phyloP scores from a whole-genome alignment of 2,329 filamentous ascomycete genomes.

The Endothia cerciana region DNA sequence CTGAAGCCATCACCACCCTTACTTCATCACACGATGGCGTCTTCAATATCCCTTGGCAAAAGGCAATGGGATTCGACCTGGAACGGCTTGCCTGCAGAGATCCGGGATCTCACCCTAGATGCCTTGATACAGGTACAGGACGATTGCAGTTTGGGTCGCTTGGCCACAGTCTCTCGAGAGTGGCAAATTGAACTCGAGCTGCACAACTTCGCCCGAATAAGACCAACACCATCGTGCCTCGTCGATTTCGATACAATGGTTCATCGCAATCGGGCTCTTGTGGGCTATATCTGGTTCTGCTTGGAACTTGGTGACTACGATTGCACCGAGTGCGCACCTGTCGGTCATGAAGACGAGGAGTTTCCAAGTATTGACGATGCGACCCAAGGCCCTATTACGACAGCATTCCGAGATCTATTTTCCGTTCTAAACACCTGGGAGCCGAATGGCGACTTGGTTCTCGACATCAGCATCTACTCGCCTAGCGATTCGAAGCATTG shows the following conservation, averaged over 20 bases:
- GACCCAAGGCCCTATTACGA: slow-evolving; percentile 30
- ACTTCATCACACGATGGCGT: slow-evolving; percentile 28
- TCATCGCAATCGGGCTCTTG: slow-evolving; percentile 36
- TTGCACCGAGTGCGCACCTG: slow-evolving; percentile 33
- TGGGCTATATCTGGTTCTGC: slow-evolving; percentile 38
- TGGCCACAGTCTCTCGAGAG: slow-evolving; percentile 39
- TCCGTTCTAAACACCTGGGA: slow-evolving; percentile 37
- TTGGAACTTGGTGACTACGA: slow-evolving; percentile 38
- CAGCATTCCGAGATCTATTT: slow-evolving; percentile 33
- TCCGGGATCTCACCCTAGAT: slow-evolving; percentile 34
- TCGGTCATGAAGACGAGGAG: slow-evolving; percentile 10
- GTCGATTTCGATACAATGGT: slow-evolving; percentile 36
- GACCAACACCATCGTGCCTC: slow-evolving; percentile 37
- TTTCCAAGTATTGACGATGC: slow-evolving; percentile 27
- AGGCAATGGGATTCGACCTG: slow-evolving; percentile 28
- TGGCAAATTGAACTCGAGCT: slow-evolving; percentile 38
- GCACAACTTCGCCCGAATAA: slow-evolving; percentile 38
- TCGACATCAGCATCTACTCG: slow-evolving; percentile 40
- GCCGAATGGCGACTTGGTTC: slow-evolving; percentile 33
- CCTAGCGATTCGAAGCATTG: slow-evolving; percentile 38
- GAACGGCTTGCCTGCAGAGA: slow-evolving; percentile 33
- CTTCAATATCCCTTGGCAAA: slow-evolving; percentile 26
- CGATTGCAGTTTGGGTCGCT: slow-evolving; percentile 31
- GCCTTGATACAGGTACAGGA: slow-evolving; percentile 32
- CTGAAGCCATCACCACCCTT: slow-evolving; percentile 15